Conservation (phyloP, 176 grass and related monocot species). For the Neostapfia colusana region DNA sequence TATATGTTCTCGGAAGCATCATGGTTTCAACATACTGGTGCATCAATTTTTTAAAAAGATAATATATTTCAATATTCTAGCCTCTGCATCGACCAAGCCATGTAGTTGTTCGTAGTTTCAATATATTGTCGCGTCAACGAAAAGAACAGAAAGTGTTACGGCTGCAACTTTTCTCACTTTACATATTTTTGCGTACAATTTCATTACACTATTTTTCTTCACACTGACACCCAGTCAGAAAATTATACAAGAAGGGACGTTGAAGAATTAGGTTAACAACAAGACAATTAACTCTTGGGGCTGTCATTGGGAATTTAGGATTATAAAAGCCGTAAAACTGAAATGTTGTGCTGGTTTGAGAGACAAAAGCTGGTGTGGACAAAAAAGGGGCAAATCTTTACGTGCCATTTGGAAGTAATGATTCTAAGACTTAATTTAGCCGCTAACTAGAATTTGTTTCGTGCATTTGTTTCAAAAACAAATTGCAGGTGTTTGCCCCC, state of each 20-base stretch:
- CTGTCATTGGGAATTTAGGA: neutral
- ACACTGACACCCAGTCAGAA: neutral
- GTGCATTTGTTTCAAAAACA: too few species aligned
- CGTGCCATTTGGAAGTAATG: neutral
- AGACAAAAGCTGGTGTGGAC: neutral
- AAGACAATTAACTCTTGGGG: neutral
- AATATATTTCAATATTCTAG: too few species aligned
- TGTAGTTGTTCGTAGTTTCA: neutral
- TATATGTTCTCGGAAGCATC: too few species aligned
- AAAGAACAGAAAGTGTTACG: neutral
- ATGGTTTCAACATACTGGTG: too few species aligned
- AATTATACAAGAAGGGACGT: neutral
- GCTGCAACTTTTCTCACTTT: neutral
- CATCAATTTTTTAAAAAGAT: too few species aligned
- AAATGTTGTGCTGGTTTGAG: neutral
- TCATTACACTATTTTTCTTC: neutral
- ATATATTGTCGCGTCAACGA: neutral
- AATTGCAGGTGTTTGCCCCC: too few species aligned
- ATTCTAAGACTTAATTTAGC: too few species aligned
- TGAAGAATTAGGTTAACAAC: neutral
- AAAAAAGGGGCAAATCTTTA: neutral
- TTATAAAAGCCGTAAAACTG: too few species aligned
- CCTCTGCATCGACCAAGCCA: too few species aligned
- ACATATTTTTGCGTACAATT: neutral
- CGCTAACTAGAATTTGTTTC: neutral